A percentile compares a stretch with the other conserved stretches of the same genome.
Evolutionary conservation across 2,329 filamentous ascomycete genomes (phyloP).

Genomic region (Arachnomyces sp.): DNA sequence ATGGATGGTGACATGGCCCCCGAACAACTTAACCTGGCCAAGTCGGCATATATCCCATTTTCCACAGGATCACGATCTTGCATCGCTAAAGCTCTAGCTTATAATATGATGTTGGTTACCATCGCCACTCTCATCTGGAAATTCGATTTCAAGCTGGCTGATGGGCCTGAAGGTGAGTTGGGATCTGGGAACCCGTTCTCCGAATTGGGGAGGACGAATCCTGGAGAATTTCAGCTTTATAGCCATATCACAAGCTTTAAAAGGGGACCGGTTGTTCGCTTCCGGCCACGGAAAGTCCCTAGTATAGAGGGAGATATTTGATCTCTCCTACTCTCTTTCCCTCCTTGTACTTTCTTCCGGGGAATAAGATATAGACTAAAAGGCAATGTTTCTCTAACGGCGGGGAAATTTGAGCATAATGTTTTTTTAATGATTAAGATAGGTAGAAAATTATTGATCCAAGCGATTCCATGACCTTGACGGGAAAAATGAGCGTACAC

Average conservation of each 20-base stretch:
- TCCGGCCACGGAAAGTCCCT: background rate
- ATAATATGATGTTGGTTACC: background rate
- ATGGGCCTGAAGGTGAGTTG: background rate
- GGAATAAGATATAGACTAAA: too few relatives aligned
- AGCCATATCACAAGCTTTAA: background rate
- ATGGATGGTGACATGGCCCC: background rate
- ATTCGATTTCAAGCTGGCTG: background rate
- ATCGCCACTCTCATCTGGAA: background rate
- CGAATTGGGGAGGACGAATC: conserved; percentile 2
- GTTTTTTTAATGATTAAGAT: too few relatives aligned
- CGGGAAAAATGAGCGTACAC: too few relatives aligned
- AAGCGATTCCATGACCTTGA: too few relatives aligned
- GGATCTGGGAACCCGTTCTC: background rate
- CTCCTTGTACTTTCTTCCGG: too few relatives aligned
- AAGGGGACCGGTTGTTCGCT: background rate
- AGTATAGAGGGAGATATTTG: background rate
- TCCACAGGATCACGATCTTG: background rate
- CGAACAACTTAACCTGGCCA: background rate
- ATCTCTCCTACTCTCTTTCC: conserved; percentile 2
- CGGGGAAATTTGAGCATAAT: too few relatives aligned
- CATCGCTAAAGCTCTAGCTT: background rate
- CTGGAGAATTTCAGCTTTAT: background rate
- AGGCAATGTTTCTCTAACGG: too few relatives aligned
- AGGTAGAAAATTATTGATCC: too few relatives aligned
- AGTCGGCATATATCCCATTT: background rate